Base-by-base conservation (phyloP, 225 moss, liverwort and hornwort species). In the Pseudoscleropodium purum region DNA sequence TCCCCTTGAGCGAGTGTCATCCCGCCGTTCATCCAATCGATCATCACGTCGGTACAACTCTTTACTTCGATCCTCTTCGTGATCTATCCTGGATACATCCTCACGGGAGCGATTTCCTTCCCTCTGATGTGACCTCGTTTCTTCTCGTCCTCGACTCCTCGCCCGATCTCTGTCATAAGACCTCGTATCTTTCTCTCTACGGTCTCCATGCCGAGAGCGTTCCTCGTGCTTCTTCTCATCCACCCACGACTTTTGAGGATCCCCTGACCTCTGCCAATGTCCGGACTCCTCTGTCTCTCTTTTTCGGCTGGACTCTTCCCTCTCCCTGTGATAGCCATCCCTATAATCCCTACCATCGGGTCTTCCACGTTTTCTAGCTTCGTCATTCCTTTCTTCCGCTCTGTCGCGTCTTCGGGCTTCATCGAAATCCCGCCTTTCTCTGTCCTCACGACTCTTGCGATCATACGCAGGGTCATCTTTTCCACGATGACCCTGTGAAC, bases 401-500 rank as follows among this genome's bases (percentile, higher is more conserved):
- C 90, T 95, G 49, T 96, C 96, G 74, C 94, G 96, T 91, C 94
- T 95, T 79, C 92, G 93, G 15, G 86, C 84, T 90, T 96, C 96
- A 83, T 98, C 98, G 67, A 92, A 92, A 54, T 98, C 95, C 80
- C 95, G 94, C 68, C 93, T 93, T 45, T 96, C 96, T 89, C 95
- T 93, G 77, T 93, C 94, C 26, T 95, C 93, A 68, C 95, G 91
- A 90, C 92, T 89, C 90, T 92, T 92, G 74, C 92, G 91, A 91
- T 95, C 90, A 82, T 93, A 92, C 61, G 75, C 82, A 91, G 89
- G 83, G 72, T 90, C 91, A 83, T 97, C 94, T 92, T 94, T 92
- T 89, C 90, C 93, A 88, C 94, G 88, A 84, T 90, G 93, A 69
- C 87, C 90, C 63, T 90, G 93, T 41, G 94, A 91, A 88, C 97